Percentiles rank a stretch among this genome's conserved stretches.
Evolutionary conservation across 2,329 filamentous ascomycete species (phyloP).

Genomic region (Alternaria triticina): DNA sequence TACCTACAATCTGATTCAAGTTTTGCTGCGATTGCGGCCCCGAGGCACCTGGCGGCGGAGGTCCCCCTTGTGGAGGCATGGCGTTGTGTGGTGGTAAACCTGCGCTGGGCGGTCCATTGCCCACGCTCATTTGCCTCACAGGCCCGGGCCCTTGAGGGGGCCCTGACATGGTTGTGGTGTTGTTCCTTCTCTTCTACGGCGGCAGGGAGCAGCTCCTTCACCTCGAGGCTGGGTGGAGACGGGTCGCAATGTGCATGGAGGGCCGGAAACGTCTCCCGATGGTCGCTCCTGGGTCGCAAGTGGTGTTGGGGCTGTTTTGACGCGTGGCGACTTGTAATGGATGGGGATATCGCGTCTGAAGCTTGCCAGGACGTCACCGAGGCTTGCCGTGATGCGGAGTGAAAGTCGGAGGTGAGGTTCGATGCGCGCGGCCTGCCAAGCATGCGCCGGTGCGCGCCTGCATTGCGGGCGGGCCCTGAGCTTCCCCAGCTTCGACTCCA

Average conservation of each 20-base stretch:
- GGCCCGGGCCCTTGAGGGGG: conserved; percentile 45
- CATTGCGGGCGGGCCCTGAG: conserved; percentile 1
- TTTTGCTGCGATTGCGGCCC: conserved; percentile 81
- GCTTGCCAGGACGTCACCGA: conserved; percentile 5
- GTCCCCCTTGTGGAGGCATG: conserved; percentile 55
- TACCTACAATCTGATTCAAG: conserved; percentile 90
- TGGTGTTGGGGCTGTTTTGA: neutral
- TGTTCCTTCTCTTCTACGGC: conserved; percentile 28
- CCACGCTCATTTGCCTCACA: conserved; percentile 49
- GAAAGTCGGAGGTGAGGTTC: conserved; percentile 32
- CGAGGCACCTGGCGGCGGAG: conserved; percentile 56
- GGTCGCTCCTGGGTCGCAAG: neutral
- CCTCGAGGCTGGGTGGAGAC: conserved; percentile 20
- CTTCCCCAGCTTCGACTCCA: conserved; percentile 3
- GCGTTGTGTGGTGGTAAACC: conserved; percentile 49
- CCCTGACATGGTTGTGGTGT: conserved; percentile 42
- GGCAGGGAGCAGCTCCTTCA: conserved; percentile 23
- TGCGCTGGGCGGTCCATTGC: conserved; percentile 51
- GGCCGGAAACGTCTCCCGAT: neutral
- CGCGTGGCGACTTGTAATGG: conserved; percentile 3
- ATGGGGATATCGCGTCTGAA: conserved; percentile 4
- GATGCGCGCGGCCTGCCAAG: conserved; percentile 27
- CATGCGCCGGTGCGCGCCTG: conserved; percentile 10
- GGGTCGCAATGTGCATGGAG: conserved; percentile 26
- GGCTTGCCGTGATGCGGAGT: conserved; percentile 26